phyloP scores from a whole-genome alignment of 1,139 yeast genomes.

The Eremothecium sinecaudum region DNA sequence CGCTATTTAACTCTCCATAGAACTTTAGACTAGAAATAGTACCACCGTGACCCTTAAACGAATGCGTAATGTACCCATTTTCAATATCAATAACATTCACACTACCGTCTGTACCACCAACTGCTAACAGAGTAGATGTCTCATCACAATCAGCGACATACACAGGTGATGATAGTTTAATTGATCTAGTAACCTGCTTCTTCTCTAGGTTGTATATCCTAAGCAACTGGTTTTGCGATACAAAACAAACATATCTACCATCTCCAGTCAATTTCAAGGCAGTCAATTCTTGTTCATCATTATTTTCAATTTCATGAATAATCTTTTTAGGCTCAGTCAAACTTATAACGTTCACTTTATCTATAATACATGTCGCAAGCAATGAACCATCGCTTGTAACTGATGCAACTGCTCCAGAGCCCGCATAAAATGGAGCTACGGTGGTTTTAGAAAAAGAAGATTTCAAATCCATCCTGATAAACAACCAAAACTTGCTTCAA shows the following conservation, averaged over 20 bases:
- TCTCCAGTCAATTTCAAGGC: slow-evolving; percentile 69
- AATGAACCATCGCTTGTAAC: slow-evolving; percentile 54
- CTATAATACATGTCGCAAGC: slow-evolving; percentile 72
- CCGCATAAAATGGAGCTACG: slow-evolving; percentile 72
- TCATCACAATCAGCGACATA: slow-evolving; percentile 68
- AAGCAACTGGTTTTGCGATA: slow-evolving; percentile 79
- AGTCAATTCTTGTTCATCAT: slow-evolving; percentile 69
- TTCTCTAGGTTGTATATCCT: slow-evolving; percentile 42
- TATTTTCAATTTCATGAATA: slow-evolving; percentile 65
- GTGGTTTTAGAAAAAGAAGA: slow-evolving; percentile 38
- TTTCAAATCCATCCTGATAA: slow-evolving; percentile 29
- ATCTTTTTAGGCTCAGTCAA: slow-evolving; percentile 41
- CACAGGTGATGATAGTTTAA: slow-evolving; percentile 67
- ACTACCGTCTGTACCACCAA: slow-evolving; percentile 93
- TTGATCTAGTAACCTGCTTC: slow-evolving; percentile 42
- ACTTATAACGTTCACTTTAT: slow-evolving; percentile 65
- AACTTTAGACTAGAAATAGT: slow-evolving; percentile 72
- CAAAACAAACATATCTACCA: slow-evolving; percentile 56
- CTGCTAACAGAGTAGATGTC: slow-evolving; percentile 78
- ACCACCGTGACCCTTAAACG: slow-evolving; percentile 91
- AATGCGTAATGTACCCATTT: slow-evolving; percentile 82
- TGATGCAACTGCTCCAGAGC: slow-evolving; percentile 64
- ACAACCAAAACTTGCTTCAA: too few species aligned
- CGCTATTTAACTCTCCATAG: slow-evolving; percentile 59
- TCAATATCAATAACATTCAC: slow-evolving; percentile 89